Evolutionary conservation across 2,329 filamentous ascomycete species (phyloP).

Genomic region (Phyllosticta citrichinensis): DNA sequence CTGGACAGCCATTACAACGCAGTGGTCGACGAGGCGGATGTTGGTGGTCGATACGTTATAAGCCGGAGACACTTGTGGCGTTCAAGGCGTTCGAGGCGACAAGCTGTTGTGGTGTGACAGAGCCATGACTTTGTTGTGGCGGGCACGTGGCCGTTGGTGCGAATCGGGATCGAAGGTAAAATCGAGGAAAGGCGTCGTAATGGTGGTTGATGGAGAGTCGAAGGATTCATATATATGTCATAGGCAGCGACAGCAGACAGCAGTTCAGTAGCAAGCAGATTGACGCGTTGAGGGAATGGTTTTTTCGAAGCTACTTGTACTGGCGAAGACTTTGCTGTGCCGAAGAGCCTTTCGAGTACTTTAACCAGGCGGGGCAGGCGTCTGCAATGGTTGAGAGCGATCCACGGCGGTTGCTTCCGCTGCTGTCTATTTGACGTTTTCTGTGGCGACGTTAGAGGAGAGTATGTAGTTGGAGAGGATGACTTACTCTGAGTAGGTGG

Average conservation of each 20-base stretch:
- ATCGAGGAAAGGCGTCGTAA: neutral
- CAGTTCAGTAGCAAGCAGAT: neutral
- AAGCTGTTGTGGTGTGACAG: neutral
- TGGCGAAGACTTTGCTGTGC: neutral
- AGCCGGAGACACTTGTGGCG: neutral
- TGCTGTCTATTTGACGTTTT: neutral
- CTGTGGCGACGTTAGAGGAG: neutral
- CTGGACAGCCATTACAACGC: neutral
- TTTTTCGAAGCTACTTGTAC: neutral
- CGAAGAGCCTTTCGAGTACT: neutral
- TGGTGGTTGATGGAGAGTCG: neutral
- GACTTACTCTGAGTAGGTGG: neutral
- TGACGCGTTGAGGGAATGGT: neutral
- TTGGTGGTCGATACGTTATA: neutral
- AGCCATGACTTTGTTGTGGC: neutral
- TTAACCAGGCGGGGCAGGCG: neutral
- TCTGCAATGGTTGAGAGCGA: neutral
- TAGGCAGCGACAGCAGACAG: neutral
- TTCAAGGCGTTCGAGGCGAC: neutral
- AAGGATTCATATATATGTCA: neutral
- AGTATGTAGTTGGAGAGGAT: neutral
- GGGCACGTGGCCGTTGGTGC: neutral
- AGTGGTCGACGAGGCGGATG: neutral
- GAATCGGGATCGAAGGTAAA: neutral
- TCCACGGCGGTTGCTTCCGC: neutral